These are phyloP conservation scores for Spencermartinsiella ligniputridi DNA, from an alignment of 1,139 yeast genomes.

Conservation along the genomic window DNA sequence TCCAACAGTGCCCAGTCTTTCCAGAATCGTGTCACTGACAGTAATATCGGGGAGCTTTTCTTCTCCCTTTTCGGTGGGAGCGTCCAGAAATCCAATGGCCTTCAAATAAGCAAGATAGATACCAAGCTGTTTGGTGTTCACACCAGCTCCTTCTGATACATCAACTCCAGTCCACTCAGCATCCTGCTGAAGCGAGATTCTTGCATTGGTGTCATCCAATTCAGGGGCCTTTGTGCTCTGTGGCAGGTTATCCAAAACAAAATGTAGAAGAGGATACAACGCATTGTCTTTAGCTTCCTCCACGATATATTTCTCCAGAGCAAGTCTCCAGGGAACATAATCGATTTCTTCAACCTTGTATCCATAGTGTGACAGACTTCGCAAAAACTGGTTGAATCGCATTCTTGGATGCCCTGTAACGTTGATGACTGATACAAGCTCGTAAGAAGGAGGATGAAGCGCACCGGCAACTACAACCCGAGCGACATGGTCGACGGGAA, in stretches of 20 bases:
- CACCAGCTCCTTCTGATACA: constrained; percentile 65
- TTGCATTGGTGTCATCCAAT: constrained; percentile 80
- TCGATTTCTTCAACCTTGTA: constrained; percentile 58
- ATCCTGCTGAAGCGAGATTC: constrained; percentile 57
- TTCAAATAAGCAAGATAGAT: constrained; percentile 74
- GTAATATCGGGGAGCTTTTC: constrained; percentile 53
- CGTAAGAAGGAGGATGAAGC: constrained; percentile 59
- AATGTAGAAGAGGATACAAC: constrained; percentile 85
- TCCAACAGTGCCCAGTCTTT: constrained; percentile 72
- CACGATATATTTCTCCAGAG: constrained; percentile 72
- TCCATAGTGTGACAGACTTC: constrained; percentile 63
- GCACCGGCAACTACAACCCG: constrained; percentile 82
- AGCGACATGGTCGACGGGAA: constrained; percentile 97
- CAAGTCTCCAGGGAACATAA: constrained; percentile 73
- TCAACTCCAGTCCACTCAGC: constrained; percentile 60
- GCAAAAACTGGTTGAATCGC: constrained; percentile 68
- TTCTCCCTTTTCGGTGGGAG: constrained; percentile 48
- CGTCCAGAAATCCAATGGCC: constrained; percentile 67
- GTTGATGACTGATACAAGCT: constrained; percentile 67
- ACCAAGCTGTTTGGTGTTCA: constrained; percentile 61
- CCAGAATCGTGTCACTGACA: constrained; percentile 56
- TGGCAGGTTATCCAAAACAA: constrained; percentile 89
- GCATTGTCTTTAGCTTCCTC: constrained; percentile 74
- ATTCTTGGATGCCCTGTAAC: constrained; percentile 98
- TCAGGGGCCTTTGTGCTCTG: constrained; percentile 93